These are phyloP conservation scores for Fusarium piperis DNA, from an alignment of 2,329 filamentous ascomycete genomes.

Conservation along the genomic window DNA sequence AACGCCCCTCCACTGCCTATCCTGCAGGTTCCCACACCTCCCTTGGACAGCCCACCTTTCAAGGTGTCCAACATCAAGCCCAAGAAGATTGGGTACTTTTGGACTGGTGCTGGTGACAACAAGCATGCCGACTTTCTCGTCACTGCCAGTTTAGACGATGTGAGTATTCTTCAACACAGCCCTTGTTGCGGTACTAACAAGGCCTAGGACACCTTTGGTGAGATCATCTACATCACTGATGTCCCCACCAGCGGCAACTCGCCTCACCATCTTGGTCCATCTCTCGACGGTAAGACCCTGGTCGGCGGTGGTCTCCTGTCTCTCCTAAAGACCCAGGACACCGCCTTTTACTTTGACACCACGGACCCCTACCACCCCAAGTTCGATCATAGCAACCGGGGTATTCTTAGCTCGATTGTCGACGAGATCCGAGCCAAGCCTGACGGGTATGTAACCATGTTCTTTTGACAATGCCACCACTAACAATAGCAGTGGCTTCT, in stretches of 20 bases:
- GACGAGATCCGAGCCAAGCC: conserved; percentile 73
- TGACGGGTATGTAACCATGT: conserved; percentile 53
- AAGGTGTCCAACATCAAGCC: conserved; percentile 64
- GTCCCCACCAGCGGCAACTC: conserved; percentile 68
- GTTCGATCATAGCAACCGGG: conserved; percentile 69
- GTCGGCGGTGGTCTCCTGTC: conserved; percentile 67
- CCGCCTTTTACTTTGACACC: conserved; percentile 70
- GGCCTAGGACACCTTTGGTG: conserved; percentile 66
- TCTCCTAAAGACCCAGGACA: conserved; percentile 69
- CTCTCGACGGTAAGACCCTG: conserved; percentile 65
- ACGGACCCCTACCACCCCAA: conserved; percentile 66
- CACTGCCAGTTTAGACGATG: conserved; percentile 67
- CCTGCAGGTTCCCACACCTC: conserved; percentile 67
- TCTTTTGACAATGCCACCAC: not conserved
- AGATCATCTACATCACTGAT: conserved; percentile 66
- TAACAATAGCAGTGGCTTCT: conserved; percentile 56
- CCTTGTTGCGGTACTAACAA: not conserved
- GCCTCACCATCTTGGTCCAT: conserved; percentile 66
- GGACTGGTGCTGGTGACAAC: conserved; percentile 69
- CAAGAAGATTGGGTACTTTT: conserved; percentile 74
- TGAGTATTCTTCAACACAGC: conserved; percentile 34
- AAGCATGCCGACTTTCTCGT: conserved; percentile 68
- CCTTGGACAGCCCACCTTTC: conserved; percentile 64
- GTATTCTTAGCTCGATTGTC: conserved; percentile 66
- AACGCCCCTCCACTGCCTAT: conserved; percentile 65